phyloP scores from a whole-genome alignment of 1,139 yeast species.

The Geotrichum cucujoidarum region DNA sequence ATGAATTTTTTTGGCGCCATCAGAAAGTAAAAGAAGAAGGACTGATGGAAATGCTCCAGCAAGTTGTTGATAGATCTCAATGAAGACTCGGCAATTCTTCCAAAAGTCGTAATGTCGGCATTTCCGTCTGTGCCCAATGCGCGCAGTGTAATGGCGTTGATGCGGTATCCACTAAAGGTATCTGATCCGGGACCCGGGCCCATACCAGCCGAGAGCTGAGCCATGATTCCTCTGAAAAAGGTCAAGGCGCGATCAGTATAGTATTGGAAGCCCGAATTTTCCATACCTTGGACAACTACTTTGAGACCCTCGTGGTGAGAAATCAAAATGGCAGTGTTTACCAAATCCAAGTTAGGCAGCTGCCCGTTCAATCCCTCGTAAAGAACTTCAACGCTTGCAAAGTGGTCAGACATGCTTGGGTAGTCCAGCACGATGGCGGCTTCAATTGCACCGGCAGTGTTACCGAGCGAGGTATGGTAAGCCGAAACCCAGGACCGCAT shows the following conservation, averaged over 20 bases:
- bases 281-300: constrained; percentile 60
- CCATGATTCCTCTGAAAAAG: constrained; percentile 58
- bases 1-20: constrained; percentile 76
- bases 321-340: constrained; percentile 71
- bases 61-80: constrained; percentile 88
- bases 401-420: constrained; percentile 54
- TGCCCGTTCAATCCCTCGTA: constrained; percentile 95
- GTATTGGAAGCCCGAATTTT: constrained; percentile 18
- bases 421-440: constrained; percentile 85
- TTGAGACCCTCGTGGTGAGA: constrained; percentile 70
- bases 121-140: constrained; percentile 58
- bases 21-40: constrained; percentile 86
- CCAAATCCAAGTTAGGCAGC: constrained; percentile 83
- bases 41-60: constrained; percentile 93
- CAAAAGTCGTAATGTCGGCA: constrained; percentile 83
- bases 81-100: constrained; percentile 81
- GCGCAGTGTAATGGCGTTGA: constrained; percentile 78
- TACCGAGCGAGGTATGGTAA: constrained; percentile 77
- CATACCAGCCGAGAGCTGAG: constrained; percentile 68
- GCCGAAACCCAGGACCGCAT: constrained; percentile 90
- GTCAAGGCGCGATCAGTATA: constrained; percentile 50
- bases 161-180: constrained; percentile 94
- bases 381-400: constrained; percentile 66
- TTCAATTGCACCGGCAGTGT: constrained; percentile 93
- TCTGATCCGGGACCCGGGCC: constrained; percentile 64